Conservation (phyloP, 2,329 filamentous ascomycete species). For the Tricladium varicosporioides region DNA sequence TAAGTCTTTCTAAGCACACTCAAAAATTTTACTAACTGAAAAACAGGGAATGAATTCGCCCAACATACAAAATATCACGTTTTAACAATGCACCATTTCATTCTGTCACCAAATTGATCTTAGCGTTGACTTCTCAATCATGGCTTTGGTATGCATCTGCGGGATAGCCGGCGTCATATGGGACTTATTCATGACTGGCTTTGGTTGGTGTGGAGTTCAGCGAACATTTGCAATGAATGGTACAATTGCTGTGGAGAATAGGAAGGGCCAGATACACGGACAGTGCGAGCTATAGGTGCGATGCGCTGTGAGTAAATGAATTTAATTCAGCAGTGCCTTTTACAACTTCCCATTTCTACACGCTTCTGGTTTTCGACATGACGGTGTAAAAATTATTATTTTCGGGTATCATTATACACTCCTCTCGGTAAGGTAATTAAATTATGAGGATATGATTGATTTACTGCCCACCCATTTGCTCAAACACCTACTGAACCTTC, state of each 20-base stretch:
- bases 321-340: background rate
- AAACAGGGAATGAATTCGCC: slow-evolving; percentile 20
- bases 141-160: slow-evolving; percentile 6
- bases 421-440: background rate
- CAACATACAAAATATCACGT: background rate
- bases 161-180: slow-evolving; percentile 6
- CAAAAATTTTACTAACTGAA: slow-evolving; percentile 7
- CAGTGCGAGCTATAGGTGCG: background rate
- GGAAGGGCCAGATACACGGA: background rate
- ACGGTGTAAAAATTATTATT: background rate
- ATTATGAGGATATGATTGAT: background rate
- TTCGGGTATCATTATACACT: background rate
- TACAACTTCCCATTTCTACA: background rate
- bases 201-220: slow-evolving; percentile 7
- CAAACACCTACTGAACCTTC: slow-evolving; percentile 26
- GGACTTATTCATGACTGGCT: background rate
- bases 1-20: slow-evolving; percentile 29
- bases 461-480: background rate
- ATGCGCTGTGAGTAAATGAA: background rate
- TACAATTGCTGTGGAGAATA: background rate
- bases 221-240: background rate
- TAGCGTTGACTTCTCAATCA: slow-evolving; percentile 6
- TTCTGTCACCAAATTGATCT: background rate
- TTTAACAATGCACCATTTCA: background rate
- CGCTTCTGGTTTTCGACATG: background rate